phyloP scores from a whole-genome alignment of 78 protist species.

The Tieghemostelium lacteum region DNA sequence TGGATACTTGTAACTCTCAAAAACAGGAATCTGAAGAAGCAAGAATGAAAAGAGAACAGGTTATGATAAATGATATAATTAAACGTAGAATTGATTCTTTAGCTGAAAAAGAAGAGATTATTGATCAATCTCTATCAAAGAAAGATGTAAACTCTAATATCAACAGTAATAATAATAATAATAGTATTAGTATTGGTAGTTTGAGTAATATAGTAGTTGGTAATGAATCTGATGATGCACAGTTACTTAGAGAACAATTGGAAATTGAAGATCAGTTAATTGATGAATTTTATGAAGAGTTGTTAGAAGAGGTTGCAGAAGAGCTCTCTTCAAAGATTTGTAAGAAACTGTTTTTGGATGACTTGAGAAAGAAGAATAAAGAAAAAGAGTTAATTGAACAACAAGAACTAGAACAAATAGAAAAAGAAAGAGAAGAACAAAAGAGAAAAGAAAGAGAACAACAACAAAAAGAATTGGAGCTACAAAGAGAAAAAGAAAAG shows the following conservation, averaged over 20 bases:
- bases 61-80: slow-evolving; percentile 20
- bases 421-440: background rate
- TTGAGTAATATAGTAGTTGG: too few relatives aligned
- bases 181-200: too few relatives aligned
- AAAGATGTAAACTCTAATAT: background rate
- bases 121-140: background rate
- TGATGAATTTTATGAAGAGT: slow-evolving; percentile 26
- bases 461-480: slow-evolving; percentile 2
- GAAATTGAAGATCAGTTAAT: slow-evolving; percentile 7
- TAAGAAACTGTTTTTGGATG: slow-evolving; percentile 51
- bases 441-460: slow-evolving; percentile 7
- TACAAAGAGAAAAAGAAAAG: background rate
- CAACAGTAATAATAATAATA: background rate
- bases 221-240: too few relatives aligned
- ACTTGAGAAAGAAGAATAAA: slow-evolving; percentile 28
- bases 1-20: background rate
- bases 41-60: slow-evolving; percentile 69
- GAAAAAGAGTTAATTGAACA: slow-evolving; percentile 19
- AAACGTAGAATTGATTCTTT: background rate
- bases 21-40: slow-evolving; percentile 41
- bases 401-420: slow-evolving; percentile 21
- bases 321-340: slow-evolving; percentile 13
- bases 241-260: background rate
- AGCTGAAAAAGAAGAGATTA: background rate
- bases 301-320: slow-evolving; percentile 52